Conservation (phyloP, 257 asterid genomes). For the Nicotiana knightiana region DNA sequence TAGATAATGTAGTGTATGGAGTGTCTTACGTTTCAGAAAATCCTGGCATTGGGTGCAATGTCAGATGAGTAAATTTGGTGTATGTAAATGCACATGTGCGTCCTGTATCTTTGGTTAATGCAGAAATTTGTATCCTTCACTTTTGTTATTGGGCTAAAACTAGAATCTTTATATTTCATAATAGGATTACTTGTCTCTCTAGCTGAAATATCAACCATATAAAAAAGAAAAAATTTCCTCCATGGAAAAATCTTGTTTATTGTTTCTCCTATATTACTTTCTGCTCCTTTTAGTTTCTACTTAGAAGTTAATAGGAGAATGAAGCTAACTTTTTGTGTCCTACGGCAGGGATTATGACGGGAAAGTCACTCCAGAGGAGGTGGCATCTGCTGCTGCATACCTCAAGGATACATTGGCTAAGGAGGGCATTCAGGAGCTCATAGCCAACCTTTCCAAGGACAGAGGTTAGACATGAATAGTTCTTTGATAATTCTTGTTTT, state of each 20-base stretch:
- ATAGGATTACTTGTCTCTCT: background rate
- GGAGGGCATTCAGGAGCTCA: constrained; percentile 89
- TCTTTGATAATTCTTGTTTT: constrained; percentile 10
- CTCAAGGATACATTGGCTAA: constrained; percentile 89
- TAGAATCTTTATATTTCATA: background rate
- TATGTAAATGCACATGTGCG: background rate
- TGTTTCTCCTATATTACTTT: background rate
- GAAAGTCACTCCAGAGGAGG: constrained; percentile 97
- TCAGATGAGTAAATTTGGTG: background rate
- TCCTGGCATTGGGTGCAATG: background rate
- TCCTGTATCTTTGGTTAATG: background rate
- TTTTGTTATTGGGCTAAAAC: background rate
- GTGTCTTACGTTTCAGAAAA: background rate
- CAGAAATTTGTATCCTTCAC: background rate
- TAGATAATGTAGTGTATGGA: constrained; percentile 3
- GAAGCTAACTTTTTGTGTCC: constrained; percentile 5
- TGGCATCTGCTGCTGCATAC: constrained; percentile 87
- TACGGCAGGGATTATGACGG: constrained; percentile 82
- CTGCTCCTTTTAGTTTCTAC: background rate
- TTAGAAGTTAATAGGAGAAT: background rate
- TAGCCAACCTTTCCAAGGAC: constrained; percentile 80
- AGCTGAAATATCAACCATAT: background rate
- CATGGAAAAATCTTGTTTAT: background rate
- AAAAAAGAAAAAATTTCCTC: background rate
- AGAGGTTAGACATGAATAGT: constrained; percentile 47